Base-by-base conservation (phyloP, 257 asterid genomes). In the Thymus mandschuricus region DNA sequence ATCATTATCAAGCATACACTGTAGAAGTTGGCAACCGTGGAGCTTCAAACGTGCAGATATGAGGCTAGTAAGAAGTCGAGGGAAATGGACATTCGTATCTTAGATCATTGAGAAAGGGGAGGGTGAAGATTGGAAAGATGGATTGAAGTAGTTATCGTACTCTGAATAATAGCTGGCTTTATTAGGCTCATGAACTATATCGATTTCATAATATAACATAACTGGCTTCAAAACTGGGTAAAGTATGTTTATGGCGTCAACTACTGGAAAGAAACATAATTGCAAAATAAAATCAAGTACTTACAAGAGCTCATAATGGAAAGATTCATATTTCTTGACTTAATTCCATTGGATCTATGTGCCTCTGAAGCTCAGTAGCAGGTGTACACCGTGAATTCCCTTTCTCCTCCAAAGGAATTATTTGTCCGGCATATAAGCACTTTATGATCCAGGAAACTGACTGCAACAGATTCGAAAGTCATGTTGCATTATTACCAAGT, bases 291-390 rank as follows among this genome's bases (percentile, higher is more conserved):
- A 31, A 68, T 46, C 45, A 35, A 61, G 71, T 69, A 64, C 85
- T 72, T 70, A 64, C 78, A 45, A 62, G 21, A 21, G 21, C 21
- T 21, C 21, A 21, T 21, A 57, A 30, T 28, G 76, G 60, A 44
- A 68, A 38, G 69, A 60, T 70, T 87, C 84, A 88, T 72, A 88
- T 82, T 82, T 88, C 96, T 81, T 84, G 86, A 84, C 96, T 88
- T 58, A 78, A 69, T 60, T 75, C 86, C 74, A 57, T 34, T 55
- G 78, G 60, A 64, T 84, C 83, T 70, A 58, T 80, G 71, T 38
- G 49, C 60, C 70, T 43, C 57, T 75, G 87, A 81, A 70, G 83
- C 76, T 72, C 69, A 57, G 65, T 51, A 66, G 84, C 61, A 31
- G 80, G 83, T 13, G 30, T 61, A 52, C 62, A 8, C 57, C 38